Evolutionary conservation across 306 rosid species (phyloP).

Genomic region (Sicyos edulis): DNA sequence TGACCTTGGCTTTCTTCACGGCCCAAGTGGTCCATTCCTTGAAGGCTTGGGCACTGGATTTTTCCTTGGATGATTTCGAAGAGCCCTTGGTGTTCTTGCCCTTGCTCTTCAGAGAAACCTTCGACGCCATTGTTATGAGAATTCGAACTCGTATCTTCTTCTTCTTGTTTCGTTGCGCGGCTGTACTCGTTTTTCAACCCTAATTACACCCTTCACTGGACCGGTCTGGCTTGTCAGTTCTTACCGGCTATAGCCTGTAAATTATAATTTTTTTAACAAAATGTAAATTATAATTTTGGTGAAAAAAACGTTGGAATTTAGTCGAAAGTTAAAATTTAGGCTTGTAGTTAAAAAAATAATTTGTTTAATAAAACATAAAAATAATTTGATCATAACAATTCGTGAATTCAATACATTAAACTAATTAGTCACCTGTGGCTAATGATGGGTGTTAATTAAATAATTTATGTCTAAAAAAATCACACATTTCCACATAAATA

Average conservation of each 20-base stretch:
- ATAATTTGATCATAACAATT: too few species aligned
- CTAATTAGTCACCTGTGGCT: too few species aligned
- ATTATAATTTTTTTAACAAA: too few species aligned
- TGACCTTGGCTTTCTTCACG: constrained; percentile 66
- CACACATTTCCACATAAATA: too few species aligned
- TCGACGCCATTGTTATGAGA: constrained; percentile 52
- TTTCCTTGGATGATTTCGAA: constrained; percentile 39
- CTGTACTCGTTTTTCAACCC: neutral
- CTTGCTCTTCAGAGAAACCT: constrained; percentile 61
- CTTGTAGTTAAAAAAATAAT: too few species aligned
- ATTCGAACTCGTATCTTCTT: constrained; percentile 17
- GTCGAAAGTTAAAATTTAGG: too few species aligned
- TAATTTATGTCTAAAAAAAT: too few species aligned
- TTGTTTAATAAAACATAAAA: too few species aligned
- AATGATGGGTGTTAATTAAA: too few species aligned
- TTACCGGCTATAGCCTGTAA: constrained; percentile 16
- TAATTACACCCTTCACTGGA: constrained; percentile 15
- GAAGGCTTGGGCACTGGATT: constrained; percentile 31
- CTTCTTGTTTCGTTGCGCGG: neutral
- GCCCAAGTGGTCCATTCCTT: constrained; percentile 88
- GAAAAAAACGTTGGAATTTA: too few species aligned
- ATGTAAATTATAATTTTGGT: too few species aligned
- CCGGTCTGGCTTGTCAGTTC: neutral
- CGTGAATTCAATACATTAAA: too few species aligned
- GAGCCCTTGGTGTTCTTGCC: constrained; percentile 61